Evolutionary conservation across 169 alveolate genomes (phyloP).

Genomic region (Cardiosporidium cionae): DNA sequence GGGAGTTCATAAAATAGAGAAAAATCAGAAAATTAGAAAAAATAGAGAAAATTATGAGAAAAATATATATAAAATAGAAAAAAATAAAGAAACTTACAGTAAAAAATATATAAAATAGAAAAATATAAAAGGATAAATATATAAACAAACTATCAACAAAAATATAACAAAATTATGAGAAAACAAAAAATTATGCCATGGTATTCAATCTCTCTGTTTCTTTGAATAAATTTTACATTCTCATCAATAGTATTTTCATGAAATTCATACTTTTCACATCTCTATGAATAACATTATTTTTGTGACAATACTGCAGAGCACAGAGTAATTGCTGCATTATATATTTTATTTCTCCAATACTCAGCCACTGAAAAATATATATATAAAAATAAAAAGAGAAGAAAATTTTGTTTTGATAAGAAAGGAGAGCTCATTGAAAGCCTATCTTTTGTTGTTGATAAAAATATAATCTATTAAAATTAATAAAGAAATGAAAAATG

Average conservation of each 20-base stretch:
- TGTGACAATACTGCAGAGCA: conserved; percentile 76
- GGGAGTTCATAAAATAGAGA: background rate
- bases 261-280: conserved; percentile 73
- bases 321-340: conserved; percentile 62
- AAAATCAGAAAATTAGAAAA: background rate
- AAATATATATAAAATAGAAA: too few relatives aligned
- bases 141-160: too few relatives aligned
- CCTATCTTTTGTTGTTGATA: too few relatives aligned
- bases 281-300: conserved; percentile 71
- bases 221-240: background rate
- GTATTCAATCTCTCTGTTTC: background rate
- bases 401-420: too few relatives aligned
- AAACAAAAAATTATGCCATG: too few relatives aligned
- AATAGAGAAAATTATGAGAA: background rate
- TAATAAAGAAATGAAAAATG: too few relatives aligned
- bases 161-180: too few relatives aligned
- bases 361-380: conserved; percentile 44
- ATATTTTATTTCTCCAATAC: conserved; percentile 64
- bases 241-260: background rate
- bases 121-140: too few relatives aligned
- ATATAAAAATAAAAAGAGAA: too few relatives aligned
- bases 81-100: too few relatives aligned
- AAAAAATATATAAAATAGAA: background rate
- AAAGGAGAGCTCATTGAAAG: too few relatives aligned
- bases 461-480: too few relatives aligned